Percentiles rank a stretch among this genome's conserved stretches.
phyloP scores from a whole-genome alignment of 192 early-diverging fungal species.

The Backusella tarrabulga region DNA sequence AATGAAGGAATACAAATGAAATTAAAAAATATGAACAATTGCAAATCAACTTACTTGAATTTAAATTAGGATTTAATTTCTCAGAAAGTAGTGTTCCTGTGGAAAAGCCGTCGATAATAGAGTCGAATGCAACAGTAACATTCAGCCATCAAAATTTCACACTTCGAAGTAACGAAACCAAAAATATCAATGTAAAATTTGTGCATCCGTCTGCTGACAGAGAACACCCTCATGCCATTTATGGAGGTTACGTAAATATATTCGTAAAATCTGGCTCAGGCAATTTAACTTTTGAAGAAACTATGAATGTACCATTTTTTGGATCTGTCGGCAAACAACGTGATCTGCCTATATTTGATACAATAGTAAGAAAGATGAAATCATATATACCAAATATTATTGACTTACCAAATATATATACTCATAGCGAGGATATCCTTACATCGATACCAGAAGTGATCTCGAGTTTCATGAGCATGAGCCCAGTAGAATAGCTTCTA shows the following conservation, averaged over 20 bases:
- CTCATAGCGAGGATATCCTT: slow-evolving; percentile 27
- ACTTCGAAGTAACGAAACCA: background rate
- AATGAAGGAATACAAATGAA: background rate
- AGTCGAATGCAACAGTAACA: background rate
- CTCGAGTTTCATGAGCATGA: background rate
- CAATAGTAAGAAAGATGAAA: slow-evolving; percentile 13
- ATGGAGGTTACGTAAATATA: slow-evolving; percentile 43
- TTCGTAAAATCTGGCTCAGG: slow-evolving; percentile 1
- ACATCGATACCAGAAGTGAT: background rate
- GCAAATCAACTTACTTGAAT: background rate
- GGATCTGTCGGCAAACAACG: slow-evolving; percentile 37
- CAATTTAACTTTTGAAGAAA: slow-evolving; percentile 7
- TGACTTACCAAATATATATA: background rate
- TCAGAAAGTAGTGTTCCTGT: slow-evolving; percentile 22
- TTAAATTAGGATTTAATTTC: slow-evolving; percentile 16
- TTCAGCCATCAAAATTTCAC: background rate
- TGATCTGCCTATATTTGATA: slow-evolving; percentile 43
- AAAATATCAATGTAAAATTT: background rate
- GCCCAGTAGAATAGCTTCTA: background rate
- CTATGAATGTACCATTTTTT: slow-evolving; percentile 40
- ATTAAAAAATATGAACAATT: slow-evolving; percentile 25
- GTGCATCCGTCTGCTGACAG: slow-evolving; percentile 7
- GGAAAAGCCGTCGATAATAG: background rate
- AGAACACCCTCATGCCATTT: slow-evolving; percentile 21
- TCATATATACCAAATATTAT: background rate